Conservation (phyloP, 768 basidiomycete genomes). For the Hydnum rufescens region DNA sequence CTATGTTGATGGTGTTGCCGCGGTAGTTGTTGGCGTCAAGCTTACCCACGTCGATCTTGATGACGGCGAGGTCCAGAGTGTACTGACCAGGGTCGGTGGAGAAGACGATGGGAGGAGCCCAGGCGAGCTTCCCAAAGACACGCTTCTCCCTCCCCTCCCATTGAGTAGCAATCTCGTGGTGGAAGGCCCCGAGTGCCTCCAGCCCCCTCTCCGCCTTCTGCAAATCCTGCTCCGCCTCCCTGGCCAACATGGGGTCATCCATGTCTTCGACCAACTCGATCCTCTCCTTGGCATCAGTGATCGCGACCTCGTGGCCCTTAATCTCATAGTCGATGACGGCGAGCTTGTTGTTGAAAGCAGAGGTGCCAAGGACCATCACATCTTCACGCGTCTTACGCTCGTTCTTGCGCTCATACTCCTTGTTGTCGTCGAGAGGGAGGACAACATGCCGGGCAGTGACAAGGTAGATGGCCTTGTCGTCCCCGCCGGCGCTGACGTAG, state of each 20-base stretch:
- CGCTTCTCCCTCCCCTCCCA: conserved; percentile 7
- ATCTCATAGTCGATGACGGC: conserved; percentile 8
- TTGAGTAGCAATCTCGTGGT: conserved; percentile 3
- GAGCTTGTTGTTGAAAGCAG: conserved; percentile 8
- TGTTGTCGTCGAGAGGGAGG: conserved; percentile 6
- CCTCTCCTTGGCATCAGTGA: conserved; percentile 5
- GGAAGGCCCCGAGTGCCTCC: conserved; percentile 6
- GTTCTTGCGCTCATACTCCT: conserved; percentile 5
- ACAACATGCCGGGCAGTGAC: conserved; percentile 9
- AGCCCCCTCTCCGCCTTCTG: conserved; percentile 8
- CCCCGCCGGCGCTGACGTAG: conserved; percentile 5
- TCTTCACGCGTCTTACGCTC: conserved; percentile 7
- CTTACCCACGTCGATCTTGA: conserved; percentile 9
- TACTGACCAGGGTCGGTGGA: conserved; percentile 5
- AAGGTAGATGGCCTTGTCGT: conserved; percentile 9
- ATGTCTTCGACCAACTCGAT: conserved; percentile 5
- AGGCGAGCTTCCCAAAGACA: conserved; percentile 6
- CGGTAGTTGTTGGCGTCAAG: conserved; percentile 4
- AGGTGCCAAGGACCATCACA: conserved; percentile 4
- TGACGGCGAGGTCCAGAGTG: conserved; percentile 8
- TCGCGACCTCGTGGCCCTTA: background rate
- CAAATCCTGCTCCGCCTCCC: conserved; percentile 4
- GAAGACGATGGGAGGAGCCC: conserved; percentile 6
- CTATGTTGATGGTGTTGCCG: conserved; percentile 9
- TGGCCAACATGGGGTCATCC: background rate